Evolutionary conservation across 495 filamentous ascomycete species (phyloP), one percentile per base, ranked within the genome.

Genomic region (Hypoxylon cercidicola): DNA sequence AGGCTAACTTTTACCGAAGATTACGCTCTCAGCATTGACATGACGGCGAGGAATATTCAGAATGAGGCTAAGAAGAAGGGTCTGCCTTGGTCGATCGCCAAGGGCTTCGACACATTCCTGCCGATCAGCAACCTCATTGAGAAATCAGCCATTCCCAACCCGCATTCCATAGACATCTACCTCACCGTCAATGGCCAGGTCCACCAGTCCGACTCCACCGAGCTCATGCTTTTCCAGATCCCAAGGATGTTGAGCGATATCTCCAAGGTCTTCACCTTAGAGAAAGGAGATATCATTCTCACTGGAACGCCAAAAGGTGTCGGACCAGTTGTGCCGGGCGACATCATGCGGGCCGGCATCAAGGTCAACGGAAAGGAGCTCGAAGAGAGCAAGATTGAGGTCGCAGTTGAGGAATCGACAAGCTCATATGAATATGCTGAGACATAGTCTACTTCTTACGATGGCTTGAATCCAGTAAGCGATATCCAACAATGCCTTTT

Each of bases 221-320:
- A 85, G 64, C 78, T 98, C 69, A 98, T 99, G 93, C 85, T 99
- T 23, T 96, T 96, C 81, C 80, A 82, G 19, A 93, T 99, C 64
- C 93, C 94, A n/a, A 75, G 89, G 60, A 84, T 94, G 50, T 76
- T 99, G 73, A 89, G 88, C 62, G 92, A 97, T 79, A 96, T 98
- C 69, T 92, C 90, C 45, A 86, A 87, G 66, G 91, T 97, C n/a
- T 96, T 97, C 90, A 93, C 91, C 3, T 81, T 99, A 63, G 90
- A 96, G 79, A 82, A 89, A 73, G 95, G 93, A 40, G 95, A 99
- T 79, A 84, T 98, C 72, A 86, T 99, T 35, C 77, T 99, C 64
- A 98, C 95, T 23, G 95, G 95, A 39, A 99, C 95, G 46, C 95
- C 95, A 39, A 98, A 98, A 84, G 95, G 95, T 9, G 96, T 98